Evolutionary conservation across 83 land plant genomes (phyloP), one percentile per base, ranked within the genome.

Genomic region (Diphasiastrum complanatum): DNA sequence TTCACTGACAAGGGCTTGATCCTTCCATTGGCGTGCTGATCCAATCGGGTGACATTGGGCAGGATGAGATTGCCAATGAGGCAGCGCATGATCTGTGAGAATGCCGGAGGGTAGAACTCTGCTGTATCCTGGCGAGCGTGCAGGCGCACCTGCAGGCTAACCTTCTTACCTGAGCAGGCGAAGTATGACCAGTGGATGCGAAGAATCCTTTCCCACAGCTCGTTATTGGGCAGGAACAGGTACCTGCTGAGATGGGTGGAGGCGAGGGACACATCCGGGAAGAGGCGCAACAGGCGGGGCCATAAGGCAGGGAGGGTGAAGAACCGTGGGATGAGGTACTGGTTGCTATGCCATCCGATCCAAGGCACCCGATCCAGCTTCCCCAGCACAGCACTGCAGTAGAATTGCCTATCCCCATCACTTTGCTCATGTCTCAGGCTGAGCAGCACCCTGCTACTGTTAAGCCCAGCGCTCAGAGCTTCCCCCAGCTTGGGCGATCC

Each of bases 241-340:
- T 29, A 35, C 37, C 73, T 52, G 18, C 58, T 45, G 30, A 70
- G 34, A 1, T 63, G 68, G 24, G 40, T 52, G 38, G 53, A 70
- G 23, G 54, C 47, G 2, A 65, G 34, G 12, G 56, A 54, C 16
- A 33, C 59, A 45, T 63, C 51, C 12, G 73, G 73, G 45, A 70
- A 70, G 49, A 63, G 19, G 3, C 60, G 33, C 24, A 47, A 22
- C 5, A 70, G 37, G 19, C 26, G 18, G 0, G 26, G 26, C 60
- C 69, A 65, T 16, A 64, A 63, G n/a, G 4, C 40, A 4, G 28
- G 52, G 1, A 52, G n/a, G 27, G 70, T 63, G 33, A 63, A 65
- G 5, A 70, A 53, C 8, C 73, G 32, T 32, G 73, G 73, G 33
- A 70, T 43, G 35, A 38, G 54, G 69, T 70, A 70, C 57, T 70